These are phyloP conservation scores for Syzygium grande DNA, from an alignment of 345 rosid genomes.

Conservation along the genomic window DNA sequence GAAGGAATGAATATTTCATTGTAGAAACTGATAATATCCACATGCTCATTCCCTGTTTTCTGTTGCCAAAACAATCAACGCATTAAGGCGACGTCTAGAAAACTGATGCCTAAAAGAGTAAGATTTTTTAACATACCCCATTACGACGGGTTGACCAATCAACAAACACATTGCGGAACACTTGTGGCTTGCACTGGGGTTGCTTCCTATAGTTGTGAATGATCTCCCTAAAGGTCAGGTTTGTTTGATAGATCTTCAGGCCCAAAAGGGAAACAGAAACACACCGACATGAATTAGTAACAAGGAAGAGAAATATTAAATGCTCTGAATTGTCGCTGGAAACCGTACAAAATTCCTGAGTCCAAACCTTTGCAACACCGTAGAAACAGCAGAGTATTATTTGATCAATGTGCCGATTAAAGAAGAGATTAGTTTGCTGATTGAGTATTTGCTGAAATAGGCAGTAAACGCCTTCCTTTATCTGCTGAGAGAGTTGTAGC, in stretches of 20 bases:
- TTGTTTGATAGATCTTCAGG: constrained; percentile 78
- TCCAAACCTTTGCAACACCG: constrained; percentile 70
- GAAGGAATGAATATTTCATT: constrained; percentile 79
- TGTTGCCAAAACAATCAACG: constrained; percentile 24
- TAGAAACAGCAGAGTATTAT: constrained; percentile 86
- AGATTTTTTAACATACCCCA: constrained; percentile 32
- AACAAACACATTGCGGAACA: constrained; percentile 77
- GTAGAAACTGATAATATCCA: constrained; percentile 89
- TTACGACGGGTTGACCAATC: constrained; percentile 56
- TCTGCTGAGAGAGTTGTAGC: constrained; percentile 67
- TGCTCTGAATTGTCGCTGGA: neutral
- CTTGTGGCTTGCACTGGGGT: constrained; percentile 91
- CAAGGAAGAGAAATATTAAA: neutral
- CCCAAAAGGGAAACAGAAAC: constrained; percentile 9
- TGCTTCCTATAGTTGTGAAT: constrained; percentile 86
- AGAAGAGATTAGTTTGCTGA: constrained; percentile 57
- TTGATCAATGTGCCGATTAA: constrained; percentile 80
- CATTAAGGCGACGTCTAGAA: constrained; percentile 6
- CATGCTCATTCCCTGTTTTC: constrained; percentile 82
- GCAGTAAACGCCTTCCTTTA: constrained; percentile 59
- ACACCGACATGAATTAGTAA: neutral
- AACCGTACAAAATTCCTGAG: neutral
- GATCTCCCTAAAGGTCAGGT: constrained; percentile 75
- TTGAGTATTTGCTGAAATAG: constrained; percentile 66
- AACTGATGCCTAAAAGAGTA: neutral